phyloP scores from a whole-genome alignment of 2,329 filamentous ascomycete genomes.

The Phialemoniopsis sp. region DNA sequence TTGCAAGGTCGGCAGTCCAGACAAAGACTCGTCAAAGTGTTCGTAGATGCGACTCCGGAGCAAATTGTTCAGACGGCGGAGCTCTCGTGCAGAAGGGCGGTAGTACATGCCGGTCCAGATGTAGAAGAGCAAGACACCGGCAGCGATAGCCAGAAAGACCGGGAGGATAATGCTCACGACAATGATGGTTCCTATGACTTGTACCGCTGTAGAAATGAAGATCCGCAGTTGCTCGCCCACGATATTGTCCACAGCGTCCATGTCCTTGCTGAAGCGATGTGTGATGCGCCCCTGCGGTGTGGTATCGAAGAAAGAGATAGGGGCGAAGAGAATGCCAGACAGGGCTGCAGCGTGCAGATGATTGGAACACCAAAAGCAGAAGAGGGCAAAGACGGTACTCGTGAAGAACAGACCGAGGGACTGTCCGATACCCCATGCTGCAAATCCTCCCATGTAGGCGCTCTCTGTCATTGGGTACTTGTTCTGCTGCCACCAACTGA shows the following conservation, averaged over 20 bases:
- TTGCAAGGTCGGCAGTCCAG: conserved; percentile 43
- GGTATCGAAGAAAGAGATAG: conserved; percentile 57
- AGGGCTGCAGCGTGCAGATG: conserved; percentile 20
- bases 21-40: conserved; percentile 59
- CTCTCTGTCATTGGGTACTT: conserved; percentile 35
- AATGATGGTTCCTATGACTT: conserved; percentile 54
- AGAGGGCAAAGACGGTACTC: conserved; percentile 49
- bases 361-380: conserved; percentile 36
- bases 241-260: conserved; percentile 66
- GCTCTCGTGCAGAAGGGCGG: conserved; percentile 60
- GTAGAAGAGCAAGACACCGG: conserved; percentile 49
- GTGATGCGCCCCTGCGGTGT: conserved; percentile 66
- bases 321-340: conserved; percentile 24
- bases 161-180: conserved; percentile 53
- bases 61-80: conserved; percentile 64
- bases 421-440: conserved; percentile 49
- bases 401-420: conserved; percentile 57
- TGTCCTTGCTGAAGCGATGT: conserved; percentile 66
- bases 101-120: conserved; percentile 48
- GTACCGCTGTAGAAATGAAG: conserved; percentile 57
- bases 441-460: conserved; percentile 53
- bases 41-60: conserved; percentile 62
- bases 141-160: conserved; percentile 23
- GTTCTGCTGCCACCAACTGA: conserved; percentile 65
- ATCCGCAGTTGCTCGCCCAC: conserved; percentile 38